Evolutionary conservation across 495 filamentous ascomycete species (phyloP).

Genomic region (Aspergillus campestris): DNA sequence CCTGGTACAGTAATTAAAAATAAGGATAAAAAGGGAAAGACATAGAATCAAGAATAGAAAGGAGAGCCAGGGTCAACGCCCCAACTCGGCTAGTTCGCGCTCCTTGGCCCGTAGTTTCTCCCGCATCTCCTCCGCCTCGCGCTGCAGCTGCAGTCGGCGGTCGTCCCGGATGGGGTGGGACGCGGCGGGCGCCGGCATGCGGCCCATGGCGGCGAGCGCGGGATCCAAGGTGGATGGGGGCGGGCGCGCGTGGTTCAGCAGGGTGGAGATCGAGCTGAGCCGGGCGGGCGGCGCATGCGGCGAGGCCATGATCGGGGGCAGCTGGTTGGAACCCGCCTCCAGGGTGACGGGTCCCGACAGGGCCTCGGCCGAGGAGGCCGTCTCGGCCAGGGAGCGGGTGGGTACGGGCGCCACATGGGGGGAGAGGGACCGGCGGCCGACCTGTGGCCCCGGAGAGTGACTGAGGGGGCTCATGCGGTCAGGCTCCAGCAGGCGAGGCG

Average conservation of each 20-base stretch:
- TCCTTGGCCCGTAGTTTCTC: conserved; percentile 68
- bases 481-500: conserved; percentile 35
- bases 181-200: conserved; percentile 19
- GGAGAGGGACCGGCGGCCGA: conserved; percentile 33
- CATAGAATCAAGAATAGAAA: background rate
- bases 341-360: conserved; percentile 22
- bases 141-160: conserved; percentile 55
- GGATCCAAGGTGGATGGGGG: conserved; percentile 43
- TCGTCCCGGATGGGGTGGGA: conserved; percentile 43
- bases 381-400: conserved; percentile 38
- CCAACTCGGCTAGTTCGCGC: conserved; percentile 65
- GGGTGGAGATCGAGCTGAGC: conserved; percentile 70
- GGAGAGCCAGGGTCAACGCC: conserved; percentile 10
- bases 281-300: conserved; percentile 40
- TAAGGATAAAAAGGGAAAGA: background rate
- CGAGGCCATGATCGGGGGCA: conserved; percentile 38
- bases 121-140: conserved; percentile 70
- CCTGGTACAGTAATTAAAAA: no score
- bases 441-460: conserved; percentile 27
- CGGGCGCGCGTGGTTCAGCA: conserved; percentile 52
- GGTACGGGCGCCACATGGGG: conserved; percentile 31
- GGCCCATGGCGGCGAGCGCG: conserved; percentile 29
- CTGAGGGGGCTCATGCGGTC: conserved; percentile 21
- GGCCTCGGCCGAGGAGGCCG: conserved; percentile 17
- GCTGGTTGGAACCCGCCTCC: conserved; percentile 35